Evolutionary conservation across 495 filamentous ascomycete species (phyloP).

Genomic region (Penicillium ochrochloron): DNA sequence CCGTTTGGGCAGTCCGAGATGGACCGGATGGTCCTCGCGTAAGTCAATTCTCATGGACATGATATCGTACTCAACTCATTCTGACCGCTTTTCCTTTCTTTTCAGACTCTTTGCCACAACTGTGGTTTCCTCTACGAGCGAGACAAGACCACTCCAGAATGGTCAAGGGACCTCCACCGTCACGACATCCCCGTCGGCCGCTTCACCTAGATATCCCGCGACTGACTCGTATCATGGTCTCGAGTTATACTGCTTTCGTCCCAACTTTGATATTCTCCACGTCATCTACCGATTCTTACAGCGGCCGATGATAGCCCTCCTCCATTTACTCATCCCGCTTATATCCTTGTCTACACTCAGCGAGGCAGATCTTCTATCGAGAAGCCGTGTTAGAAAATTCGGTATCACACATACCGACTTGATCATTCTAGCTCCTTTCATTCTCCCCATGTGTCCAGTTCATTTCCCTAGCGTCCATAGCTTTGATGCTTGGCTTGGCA

Average conservation of each 20-base stretch:
- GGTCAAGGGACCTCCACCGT: conserved; percentile 77
- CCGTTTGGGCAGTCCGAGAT: conserved; percentile 93
- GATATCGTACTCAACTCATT: not conserved
- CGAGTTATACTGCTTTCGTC: not conserved
- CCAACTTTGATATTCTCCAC: not conserved
- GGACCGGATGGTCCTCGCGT: conserved; percentile 86
- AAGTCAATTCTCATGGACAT: conserved; percentile 21
- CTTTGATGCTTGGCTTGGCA: not conserved
- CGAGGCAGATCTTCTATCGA: conserved; percentile 8
- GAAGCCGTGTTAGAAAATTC: conserved; percentile 5
- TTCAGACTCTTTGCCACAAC: conserved; percentile 88
- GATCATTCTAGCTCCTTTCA: not conserved
- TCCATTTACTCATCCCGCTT: not conserved
- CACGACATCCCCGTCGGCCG: conserved; percentile 55
- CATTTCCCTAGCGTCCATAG: not conserved
- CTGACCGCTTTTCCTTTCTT: not conserved
- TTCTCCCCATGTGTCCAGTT: not conserved
- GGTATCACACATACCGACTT: not conserved
- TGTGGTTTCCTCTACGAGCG: conserved; percentile 90
- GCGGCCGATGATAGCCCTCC: not conserved
- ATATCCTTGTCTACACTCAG: conserved; percentile 1
- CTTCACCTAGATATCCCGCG: conserved; percentile 22
- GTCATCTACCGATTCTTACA: not conserved
- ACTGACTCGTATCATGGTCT: not conserved
- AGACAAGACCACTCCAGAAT: conserved; percentile 80